Conservation (phyloP, 306 rosid genomes). For the Comarum palustre region DNA sequence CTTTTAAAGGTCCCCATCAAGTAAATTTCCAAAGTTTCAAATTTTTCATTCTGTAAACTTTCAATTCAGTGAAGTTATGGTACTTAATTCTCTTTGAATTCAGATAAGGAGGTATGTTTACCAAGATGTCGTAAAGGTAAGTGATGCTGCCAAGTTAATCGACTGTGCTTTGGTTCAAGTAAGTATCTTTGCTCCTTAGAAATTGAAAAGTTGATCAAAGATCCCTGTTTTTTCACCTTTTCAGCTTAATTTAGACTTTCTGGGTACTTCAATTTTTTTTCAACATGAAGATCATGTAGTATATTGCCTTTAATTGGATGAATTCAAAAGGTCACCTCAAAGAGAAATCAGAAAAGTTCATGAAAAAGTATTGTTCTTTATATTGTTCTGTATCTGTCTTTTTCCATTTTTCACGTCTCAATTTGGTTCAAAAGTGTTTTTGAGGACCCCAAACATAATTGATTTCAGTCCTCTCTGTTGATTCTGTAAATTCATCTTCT, state of each 20-base stretch:
- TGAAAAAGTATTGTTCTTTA: slow-evolving; percentile 4
- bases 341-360: neutral
- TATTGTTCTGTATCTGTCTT: neutral
- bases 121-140: slow-evolving; percentile 68
- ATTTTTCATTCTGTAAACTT: neutral
- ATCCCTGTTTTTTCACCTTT: neutral
- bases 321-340: neutral
- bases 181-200: slow-evolving; percentile 9
- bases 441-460: neutral
- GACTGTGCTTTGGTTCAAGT: slow-evolving; percentile 86
- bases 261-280: neutral
- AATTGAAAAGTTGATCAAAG: neutral
- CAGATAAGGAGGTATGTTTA: slow-evolving; percentile 92
- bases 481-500: slow-evolving; percentile 8
- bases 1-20: slow-evolving; percentile 61
- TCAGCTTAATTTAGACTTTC: slow-evolving; percentile 3
- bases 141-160: slow-evolving; percentile 67
- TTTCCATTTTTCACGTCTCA: neutral
- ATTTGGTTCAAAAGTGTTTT: neutral
- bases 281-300: slow-evolving; percentile 14
- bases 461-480: neutral
- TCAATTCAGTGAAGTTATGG: neutral
- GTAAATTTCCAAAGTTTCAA: neutral
- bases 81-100: neutral
- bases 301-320: neutral